phyloP scores from a whole-genome alignment of 148 eudicot genomes.

The Chenopodium album region DNA sequence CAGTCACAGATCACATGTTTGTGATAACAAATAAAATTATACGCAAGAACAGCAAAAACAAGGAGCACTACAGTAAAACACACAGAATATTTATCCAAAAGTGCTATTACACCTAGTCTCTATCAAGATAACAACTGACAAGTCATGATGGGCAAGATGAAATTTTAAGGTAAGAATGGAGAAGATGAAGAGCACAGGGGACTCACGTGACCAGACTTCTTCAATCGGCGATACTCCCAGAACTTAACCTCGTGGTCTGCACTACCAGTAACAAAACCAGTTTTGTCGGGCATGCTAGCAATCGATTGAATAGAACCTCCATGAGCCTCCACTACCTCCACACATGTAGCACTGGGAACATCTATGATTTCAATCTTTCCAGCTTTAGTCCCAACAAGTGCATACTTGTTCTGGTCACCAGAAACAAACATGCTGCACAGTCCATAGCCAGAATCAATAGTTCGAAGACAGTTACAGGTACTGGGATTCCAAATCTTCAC shows the following conservation, averaged over 20 bases:
- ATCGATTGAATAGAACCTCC: conserved; percentile 80
- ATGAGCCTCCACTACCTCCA: conserved; percentile 89
- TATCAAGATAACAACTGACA: background rate
- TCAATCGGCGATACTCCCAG: conserved; percentile 63
- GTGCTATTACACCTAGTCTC: background rate
- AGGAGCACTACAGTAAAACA: background rate
- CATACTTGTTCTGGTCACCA: conserved; percentile 58
- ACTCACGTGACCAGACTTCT: conserved; percentile 65
- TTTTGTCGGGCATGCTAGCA: conserved; percentile 61
- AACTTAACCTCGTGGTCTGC: conserved; percentile 91
- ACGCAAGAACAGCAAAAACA: background rate
- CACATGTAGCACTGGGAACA: conserved; percentile 81
- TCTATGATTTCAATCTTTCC: conserved; percentile 84
- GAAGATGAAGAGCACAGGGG: conserved; percentile 12
- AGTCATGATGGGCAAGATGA: background rate
- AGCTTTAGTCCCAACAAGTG: conserved; percentile 86
- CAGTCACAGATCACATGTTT: background rate
- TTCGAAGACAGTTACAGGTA: conserved; percentile 79
- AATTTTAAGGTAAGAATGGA: conserved; percentile 4
- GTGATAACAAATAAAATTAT: background rate
- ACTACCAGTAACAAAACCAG: conserved; percentile 91
- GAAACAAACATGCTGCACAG: conserved; percentile 90
- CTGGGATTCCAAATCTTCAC: conserved; percentile 98
- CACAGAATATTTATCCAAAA: background rate
- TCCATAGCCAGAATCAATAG: conserved; percentile 93